Evolutionary conservation across 176 grass and related monocot species (phyloP), one percentile per base, ranked within the genome.

Genomic region (Puccinellia tenuiflora): DNA sequence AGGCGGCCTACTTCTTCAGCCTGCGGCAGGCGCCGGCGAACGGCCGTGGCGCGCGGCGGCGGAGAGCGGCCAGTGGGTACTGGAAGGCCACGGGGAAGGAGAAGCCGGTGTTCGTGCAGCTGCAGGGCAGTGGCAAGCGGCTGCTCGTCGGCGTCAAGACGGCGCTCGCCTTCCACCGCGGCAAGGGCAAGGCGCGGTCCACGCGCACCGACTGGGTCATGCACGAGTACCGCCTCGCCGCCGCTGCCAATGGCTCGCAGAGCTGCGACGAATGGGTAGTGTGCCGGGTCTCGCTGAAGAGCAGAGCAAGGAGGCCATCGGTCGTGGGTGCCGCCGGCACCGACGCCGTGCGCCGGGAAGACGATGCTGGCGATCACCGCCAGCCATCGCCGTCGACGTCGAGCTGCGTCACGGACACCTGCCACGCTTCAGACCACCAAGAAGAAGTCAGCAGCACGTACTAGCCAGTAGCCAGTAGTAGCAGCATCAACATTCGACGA

Each of bases 11-110:
- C 63, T 97, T 94, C 80, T 97, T 97, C 14, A 89, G 52, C 54
- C 46, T 20, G 73, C 82, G 39, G 69, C 82, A 66, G 35, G 29
- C 79, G 46, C 6, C 74, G 83, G 55, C 79, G 77, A 74, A n/a
- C n/a, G n/a, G 81, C 46, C 17, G 74, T 26, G 30, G 61, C 51
- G 69, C 38, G 6, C 45, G 61, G 54, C 53, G 52, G 76, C 75
- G 88, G 76, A 74, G 51, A 37, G 82, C 92, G 0, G 65, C 54
- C 15, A 84, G 81, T 31, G 95, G 95, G 12, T 89, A 87, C 83
- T 97, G 95, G 95, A 94, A 89, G 79, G 84, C 75, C 18, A 85
- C 24, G 56, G 90, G 95, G 37, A 94, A 89, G 75, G 77, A 85
- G 64, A 94, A 75, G 84, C 51, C 84, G 5, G 83, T 94, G 55